Evolutionary conservation across 2,329 filamentous ascomycete genomes (phyloP).

Genomic region (Talaromyces marneffei): DNA sequence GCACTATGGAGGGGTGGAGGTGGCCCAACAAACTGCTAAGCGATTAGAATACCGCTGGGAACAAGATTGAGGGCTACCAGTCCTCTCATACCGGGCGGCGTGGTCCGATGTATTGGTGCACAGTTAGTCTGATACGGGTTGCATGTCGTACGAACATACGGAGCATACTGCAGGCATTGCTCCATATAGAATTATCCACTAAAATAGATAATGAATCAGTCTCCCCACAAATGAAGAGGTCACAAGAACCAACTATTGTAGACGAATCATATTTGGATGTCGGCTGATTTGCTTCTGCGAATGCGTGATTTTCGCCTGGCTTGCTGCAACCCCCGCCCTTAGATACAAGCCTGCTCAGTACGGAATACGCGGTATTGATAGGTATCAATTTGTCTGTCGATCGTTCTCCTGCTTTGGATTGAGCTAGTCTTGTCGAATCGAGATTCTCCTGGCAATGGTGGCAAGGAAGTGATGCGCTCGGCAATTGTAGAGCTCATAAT

Average conservation of each 20-base stretch:
- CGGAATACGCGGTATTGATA: neutral
- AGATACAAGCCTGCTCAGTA: neutral
- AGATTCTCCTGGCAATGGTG: neutral
- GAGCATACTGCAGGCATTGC: neutral
- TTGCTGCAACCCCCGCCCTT: neutral
- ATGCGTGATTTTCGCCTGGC: constrained; percentile 3
- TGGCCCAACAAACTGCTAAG: neutral
- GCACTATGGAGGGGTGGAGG: neutral
- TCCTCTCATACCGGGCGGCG: neutral
- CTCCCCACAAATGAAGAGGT: neutral
- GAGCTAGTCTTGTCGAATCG: neutral
- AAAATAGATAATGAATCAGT: neutral
- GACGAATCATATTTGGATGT: neutral
- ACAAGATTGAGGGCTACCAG: neutral
- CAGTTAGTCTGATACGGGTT: neutral
- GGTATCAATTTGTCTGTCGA: neutral
- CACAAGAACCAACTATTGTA: neutral
- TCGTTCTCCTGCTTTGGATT: neutral
- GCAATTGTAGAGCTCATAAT: neutral
- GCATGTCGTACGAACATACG: neutral
- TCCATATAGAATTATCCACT: neutral
- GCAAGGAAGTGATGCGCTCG: neutral
- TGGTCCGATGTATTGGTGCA: neutral
- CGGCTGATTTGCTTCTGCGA: neutral
- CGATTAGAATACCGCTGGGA: constrained; percentile 6